Evolutionary conservation across 2,329 filamentous ascomycete genomes (phyloP).

Genomic region (Boeremia exigua): DNA sequence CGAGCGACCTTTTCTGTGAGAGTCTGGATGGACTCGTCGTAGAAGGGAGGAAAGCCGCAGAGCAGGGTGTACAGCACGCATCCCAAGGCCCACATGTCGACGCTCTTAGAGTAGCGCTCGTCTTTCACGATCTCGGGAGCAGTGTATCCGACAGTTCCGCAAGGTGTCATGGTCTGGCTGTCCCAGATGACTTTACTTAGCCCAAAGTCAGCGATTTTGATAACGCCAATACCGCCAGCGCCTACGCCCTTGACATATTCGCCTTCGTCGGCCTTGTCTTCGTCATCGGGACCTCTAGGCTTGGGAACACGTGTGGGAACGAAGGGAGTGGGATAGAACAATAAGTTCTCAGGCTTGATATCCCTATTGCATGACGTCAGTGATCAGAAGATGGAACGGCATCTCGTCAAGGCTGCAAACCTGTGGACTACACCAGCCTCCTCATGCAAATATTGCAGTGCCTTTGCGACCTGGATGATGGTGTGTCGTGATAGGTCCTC

Average conservation of each 20-base stretch:
- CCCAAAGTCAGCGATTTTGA: slow-evolving; percentile 98
- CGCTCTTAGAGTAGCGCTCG: slow-evolving; percentile 96
- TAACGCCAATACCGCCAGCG: slow-evolving; percentile 86
- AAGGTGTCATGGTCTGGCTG: slow-evolving; percentile 98
- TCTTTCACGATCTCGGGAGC: slow-evolving; percentile 99
- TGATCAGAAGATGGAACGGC: slow-evolving; percentile 5
- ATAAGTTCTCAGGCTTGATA: slow-evolving; percentile 97
- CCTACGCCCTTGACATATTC: slow-evolving; percentile 85
- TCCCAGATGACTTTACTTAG: slow-evolving; percentile 99
- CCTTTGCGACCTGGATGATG: slow-evolving; percentile 92
- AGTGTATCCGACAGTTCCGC: slow-evolving; percentile 96
- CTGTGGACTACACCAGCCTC: slow-evolving; percentile 95
- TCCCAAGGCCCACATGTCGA: slow-evolving; percentile 98
- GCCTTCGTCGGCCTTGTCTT: slow-evolving; percentile 96
- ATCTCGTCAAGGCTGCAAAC: slow-evolving; percentile 60
- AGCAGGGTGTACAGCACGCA: slow-evolving; percentile 97
- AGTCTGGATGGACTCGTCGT: slow-evolving; percentile 96
- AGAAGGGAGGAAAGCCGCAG: slow-evolving; percentile 97
- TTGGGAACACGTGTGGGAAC: slow-evolving; percentile 80
- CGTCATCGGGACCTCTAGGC: slow-evolving; percentile 83
- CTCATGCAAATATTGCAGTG: slow-evolving; percentile 91
- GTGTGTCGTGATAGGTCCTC: slow-evolving; percentile 94
- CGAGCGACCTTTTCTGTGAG: slow-evolving; percentile 97
- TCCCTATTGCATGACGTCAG: slow-evolving; percentile 67
- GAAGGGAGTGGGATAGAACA: slow-evolving; percentile 87